Base-by-base conservation (phyloP, 2,329 filamentous ascomycete genomes). In the Exophiala sp. region DNA sequence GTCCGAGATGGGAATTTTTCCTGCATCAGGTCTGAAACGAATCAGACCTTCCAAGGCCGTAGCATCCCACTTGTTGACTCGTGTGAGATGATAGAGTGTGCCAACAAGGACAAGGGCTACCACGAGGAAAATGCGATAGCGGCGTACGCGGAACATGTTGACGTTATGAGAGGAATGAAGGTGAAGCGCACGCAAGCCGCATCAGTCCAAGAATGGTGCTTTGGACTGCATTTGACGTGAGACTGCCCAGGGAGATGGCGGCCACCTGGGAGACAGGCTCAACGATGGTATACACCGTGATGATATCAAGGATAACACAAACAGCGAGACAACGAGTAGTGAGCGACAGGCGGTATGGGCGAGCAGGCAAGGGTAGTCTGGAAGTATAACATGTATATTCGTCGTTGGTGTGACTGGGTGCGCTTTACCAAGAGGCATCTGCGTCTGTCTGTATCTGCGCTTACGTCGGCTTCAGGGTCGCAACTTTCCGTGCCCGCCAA, bases 31-130 rank as follows among this genome's bases (percentile, higher is more conserved):
- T 29, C 48, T 53, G 42, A 55, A 50, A 6, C 57, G 54, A 10
- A 60, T 43, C 33, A 50, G 35, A n/a, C 47, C 48, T 36, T 57
- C 54, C 11, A 60, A 40, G 5, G 57, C 40, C 33, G 51, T 52
- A 10, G 45, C 49, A 39, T 57, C 47, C 68, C 72, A 73, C 51
- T 74, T 67, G 54, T 70, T 71, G 54, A 77, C 73, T 45, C 70
- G 69, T 33, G 72, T 68, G 59, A 82, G 81, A 60, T 78, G 77
- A 62, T 82, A 75, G 49, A 83, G 66, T 2, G 75, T 65, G 38
- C 76, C 64, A 36, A 75, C 60, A 14, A 72, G 65, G 50, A 75
- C 65, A 50, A 71, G 65, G 32, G 74, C 73, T 52, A 78, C 74
- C 35, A 74, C 60, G 48, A 78, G 58, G 50, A 75, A 73, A 33